phyloP scores from a whole-genome alignment of 73 alveolate genomes.

The Uronychia setigera region DNA sequence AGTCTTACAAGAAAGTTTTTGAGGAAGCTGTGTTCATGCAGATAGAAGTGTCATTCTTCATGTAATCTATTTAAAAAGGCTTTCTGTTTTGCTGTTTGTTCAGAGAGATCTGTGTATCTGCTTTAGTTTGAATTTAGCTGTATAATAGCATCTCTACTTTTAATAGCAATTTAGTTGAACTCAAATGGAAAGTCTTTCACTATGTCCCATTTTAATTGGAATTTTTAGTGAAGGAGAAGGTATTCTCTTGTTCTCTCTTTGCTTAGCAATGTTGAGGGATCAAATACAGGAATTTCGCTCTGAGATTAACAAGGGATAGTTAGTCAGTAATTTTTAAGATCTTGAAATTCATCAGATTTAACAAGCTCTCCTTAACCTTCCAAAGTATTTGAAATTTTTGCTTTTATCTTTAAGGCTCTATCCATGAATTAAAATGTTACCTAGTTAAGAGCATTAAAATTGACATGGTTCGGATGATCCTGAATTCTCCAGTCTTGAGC shows the following conservation, averaged over 20 bases:
- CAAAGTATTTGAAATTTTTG: neutral
- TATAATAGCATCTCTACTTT: neutral
- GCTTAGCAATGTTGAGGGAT: neutral
- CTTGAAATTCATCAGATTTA: neutral
- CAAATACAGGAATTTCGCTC: neutral
- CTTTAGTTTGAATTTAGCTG: neutral
- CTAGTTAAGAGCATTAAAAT: neutral
- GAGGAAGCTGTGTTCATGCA: neutral
- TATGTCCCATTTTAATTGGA: neutral
- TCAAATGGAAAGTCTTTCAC: neutral
- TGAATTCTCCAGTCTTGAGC: neutral
- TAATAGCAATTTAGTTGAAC: neutral
- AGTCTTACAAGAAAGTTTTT: neutral
- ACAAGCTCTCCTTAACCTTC: neutral
- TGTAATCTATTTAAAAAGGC: neutral
- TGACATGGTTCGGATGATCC: neutral
- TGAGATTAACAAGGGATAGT: neutral
- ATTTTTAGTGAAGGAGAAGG: neutral
- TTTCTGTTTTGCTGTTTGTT: neutral
- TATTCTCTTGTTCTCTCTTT: neutral
- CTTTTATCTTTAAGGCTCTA: neutral
- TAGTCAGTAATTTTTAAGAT: too few species aligned
- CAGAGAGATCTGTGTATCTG: neutral
- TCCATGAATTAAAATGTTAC: neutral
- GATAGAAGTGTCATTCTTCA: neutral